These are phyloP conservation scores for Ascochyta clinopodiicola DNA, from an alignment of 2,329 filamentous ascomycete species.

Conservation along the genomic window DNA sequence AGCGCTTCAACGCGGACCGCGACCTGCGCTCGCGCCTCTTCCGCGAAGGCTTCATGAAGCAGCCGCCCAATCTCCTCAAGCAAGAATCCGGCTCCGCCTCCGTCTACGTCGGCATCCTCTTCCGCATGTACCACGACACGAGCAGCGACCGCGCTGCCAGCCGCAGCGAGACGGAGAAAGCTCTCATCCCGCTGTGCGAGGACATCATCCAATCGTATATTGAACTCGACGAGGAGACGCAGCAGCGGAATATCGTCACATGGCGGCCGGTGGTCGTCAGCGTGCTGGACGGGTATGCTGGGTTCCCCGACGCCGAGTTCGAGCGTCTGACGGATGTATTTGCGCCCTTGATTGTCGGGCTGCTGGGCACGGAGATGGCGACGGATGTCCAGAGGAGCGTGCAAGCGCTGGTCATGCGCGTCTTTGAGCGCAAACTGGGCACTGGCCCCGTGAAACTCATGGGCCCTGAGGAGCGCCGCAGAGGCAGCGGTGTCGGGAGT, in stretches of 20 bases:
- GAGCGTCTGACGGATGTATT: slow-evolving; percentile 80
- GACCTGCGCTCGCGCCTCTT: slow-evolving; percentile 92
- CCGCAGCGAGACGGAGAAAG: slow-evolving; percentile 83
- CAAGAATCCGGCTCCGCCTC: slow-evolving; percentile 92
- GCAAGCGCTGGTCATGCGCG: slow-evolving; percentile 76
- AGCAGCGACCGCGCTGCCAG: slow-evolving; percentile 80
- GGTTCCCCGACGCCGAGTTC: slow-evolving; percentile 82
- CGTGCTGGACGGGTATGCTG: slow-evolving; percentile 89
- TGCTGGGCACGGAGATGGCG: slow-evolving; percentile 82
- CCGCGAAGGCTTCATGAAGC: slow-evolving; percentile 99
- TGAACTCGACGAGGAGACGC: slow-evolving; percentile 89
- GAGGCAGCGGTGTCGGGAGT: slow-evolving; percentile 32
- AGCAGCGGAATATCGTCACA: slow-evolving; percentile 94
- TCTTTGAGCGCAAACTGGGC: slow-evolving; percentile 68
- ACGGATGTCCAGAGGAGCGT: slow-evolving; percentile 79
- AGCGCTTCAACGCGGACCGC: slow-evolving; percentile 97
- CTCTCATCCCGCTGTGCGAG: slow-evolving; percentile 90
- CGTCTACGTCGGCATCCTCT: slow-evolving; percentile 93
- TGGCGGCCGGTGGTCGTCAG: slow-evolving; percentile 98
- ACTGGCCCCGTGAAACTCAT: slow-evolving; percentile 33
- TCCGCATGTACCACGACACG: slow-evolving; percentile 96
- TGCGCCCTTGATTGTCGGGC: slow-evolving; percentile 83
- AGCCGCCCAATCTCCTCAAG: slow-evolving; percentile 95
- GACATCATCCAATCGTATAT: slow-evolving; percentile 91
- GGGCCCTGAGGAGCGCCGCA: slow-evolving; percentile 28